phyloP scores from a whole-genome alignment of 495 filamentous ascomycete genomes.

The Aspergillus indologenus region DNA sequence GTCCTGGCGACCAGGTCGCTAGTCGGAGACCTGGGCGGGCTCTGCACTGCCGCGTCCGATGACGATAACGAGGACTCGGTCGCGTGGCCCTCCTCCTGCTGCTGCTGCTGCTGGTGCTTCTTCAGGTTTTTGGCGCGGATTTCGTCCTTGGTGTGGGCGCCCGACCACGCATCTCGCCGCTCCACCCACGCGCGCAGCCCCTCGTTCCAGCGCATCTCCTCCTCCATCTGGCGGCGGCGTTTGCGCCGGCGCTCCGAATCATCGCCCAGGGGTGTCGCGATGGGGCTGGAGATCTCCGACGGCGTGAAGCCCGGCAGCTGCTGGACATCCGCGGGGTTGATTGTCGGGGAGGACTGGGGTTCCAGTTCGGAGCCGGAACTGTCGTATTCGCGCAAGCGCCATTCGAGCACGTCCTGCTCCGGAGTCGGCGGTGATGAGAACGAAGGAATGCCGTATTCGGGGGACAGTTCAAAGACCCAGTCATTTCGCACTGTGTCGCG shows the following conservation, averaged over 20 bases:
- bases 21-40: not conserved
- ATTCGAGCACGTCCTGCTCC: slow-evolving; percentile 34
- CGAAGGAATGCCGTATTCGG: slow-evolving; percentile 25
- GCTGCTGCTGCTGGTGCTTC: not conserved
- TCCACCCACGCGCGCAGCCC: slow-evolving; percentile 73
- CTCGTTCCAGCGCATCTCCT: slow-evolving; percentile 80
- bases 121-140: slow-evolving; percentile 13
- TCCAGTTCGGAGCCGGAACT: slow-evolving; percentile 45
- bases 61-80: not conserved
- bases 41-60: not conserved
- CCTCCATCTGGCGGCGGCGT: slow-evolving; percentile 56
- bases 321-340: slow-evolving; percentile 19
- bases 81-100: too few relatives aligned
- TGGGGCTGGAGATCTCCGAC: slow-evolving; percentile 2
- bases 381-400: slow-evolving; percentile 43
- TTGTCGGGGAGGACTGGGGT: slow-evolving; percentile 27
- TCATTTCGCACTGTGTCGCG: slow-evolving; percentile 44
- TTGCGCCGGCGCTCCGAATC: slow-evolving; percentile 50
- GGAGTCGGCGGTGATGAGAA: slow-evolving; percentile 26
- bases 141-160: slow-evolving; percentile 51
- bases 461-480: slow-evolving; percentile 39
- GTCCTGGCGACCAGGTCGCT: slow-evolving; percentile 11
- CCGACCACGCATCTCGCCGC: slow-evolving; percentile 81
- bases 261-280: slow-evolving; percentile 4
- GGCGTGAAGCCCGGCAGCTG: slow-evolving; percentile 7